Evolutionary conservation across 78 protist species (phyloP).

Genomic region (Dictyostelium brefeldianum): DNA sequence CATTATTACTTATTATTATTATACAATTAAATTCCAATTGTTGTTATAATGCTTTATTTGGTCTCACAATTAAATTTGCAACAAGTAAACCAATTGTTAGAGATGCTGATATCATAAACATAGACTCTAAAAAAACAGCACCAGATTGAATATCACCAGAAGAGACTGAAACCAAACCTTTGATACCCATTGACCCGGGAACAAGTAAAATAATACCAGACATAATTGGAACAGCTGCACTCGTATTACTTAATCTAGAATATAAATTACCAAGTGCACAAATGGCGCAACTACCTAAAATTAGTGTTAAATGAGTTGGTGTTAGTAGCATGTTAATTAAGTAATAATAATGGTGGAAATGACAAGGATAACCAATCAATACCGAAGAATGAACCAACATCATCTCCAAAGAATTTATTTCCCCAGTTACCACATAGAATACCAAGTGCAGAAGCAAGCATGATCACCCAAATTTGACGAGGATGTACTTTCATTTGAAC

Average conservation of each 20-base stretch:
- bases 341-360: no score
- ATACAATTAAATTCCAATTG: not conserved
- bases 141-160: constrained; percentile 58
- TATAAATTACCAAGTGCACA: constrained; percentile 53
- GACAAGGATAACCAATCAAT: no score
- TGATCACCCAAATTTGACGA: constrained; percentile 76
- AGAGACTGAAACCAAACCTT: constrained; percentile 53
- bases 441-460: constrained; percentile 45
- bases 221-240: constrained; percentile 58
- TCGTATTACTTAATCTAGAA: constrained; percentile 39
- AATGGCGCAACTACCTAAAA: not conserved
- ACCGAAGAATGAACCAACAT: constrained; percentile 76
- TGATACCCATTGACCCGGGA: constrained; percentile 75
- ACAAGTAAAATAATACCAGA: constrained; percentile 72
- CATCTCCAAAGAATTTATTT: constrained; percentile 57
- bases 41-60: constrained; percentile 67
- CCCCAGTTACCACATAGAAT: constrained; percentile 79
- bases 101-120: constrained; percentile 71
- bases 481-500: constrained; percentile 77
- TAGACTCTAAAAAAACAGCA: constrained; percentile 26
- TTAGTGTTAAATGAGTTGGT: no score
- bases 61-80: constrained; percentile 64
- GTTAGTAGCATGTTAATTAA: no score
- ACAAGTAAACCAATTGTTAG: constrained; percentile 68
- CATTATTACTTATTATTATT: no score